phyloP scores from a whole-genome alignment of 257 asterid species.

The Voacanga thouarsii region DNA sequence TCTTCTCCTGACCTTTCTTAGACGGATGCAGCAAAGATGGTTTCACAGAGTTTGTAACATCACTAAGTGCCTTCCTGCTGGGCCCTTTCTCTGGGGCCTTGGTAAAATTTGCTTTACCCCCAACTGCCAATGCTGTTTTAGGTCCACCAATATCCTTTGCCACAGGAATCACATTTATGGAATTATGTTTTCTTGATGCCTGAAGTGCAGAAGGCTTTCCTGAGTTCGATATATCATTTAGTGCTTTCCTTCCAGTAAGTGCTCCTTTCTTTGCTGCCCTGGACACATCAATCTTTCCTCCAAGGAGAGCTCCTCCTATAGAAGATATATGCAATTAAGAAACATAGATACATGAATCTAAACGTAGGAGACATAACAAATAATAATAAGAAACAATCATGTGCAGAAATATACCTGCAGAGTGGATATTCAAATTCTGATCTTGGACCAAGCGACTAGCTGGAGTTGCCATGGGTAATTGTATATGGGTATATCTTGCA shows the following conservation, averaged over 20 bases:
- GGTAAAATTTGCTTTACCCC: constrained; percentile 27
- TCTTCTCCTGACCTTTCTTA: constrained; percentile 31
- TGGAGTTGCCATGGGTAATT: constrained; percentile 58
- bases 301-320: constrained; percentile 43
- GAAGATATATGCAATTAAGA: not conserved
- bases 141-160: constrained; percentile 45
- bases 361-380: not conserved
- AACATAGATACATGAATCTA: not conserved
- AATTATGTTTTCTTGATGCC: constrained; percentile 42
- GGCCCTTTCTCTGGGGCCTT: constrained; percentile 49
- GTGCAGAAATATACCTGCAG: constrained; percentile 43
- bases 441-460: constrained; percentile 56
- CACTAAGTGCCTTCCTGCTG: constrained; percentile 64
- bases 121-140: constrained; percentile 13
- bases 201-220: constrained; percentile 47
- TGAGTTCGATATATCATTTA: constrained; percentile 83
- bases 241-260: constrained; percentile 67
- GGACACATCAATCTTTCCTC: constrained; percentile 40
- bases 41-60: constrained; percentile 72
- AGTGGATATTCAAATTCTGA: constrained; percentile 61
- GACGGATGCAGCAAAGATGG: constrained; percentile 38
- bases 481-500: constrained; percentile 8
- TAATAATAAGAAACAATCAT: not conserved
- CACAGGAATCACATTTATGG: constrained; percentile 36
- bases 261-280: constrained; percentile 51